phyloP scores from a whole-genome alignment of 179 eudicot species.

The Spinacia oleracea region DNA sequence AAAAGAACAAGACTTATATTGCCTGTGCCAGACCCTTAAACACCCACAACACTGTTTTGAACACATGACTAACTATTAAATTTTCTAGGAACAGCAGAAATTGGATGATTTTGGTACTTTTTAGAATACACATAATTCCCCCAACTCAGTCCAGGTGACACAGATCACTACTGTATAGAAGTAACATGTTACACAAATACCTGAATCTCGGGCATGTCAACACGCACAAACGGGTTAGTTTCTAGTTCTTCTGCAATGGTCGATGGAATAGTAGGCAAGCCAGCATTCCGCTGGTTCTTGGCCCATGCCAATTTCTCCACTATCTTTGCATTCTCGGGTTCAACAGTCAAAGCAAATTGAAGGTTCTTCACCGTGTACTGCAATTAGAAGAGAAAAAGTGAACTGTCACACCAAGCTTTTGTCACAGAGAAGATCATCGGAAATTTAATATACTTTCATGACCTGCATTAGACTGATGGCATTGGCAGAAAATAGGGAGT shows the following conservation, averaged over 20 bases:
- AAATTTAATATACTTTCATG: neutral
- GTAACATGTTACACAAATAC: conserved; percentile 31
- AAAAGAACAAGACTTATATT: neutral
- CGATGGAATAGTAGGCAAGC: conserved; percentile 87
- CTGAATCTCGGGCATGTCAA: conserved; percentile 75
- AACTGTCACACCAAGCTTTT: conserved; percentile 12
- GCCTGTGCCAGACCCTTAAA: neutral
- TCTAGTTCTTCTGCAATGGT: conserved; percentile 83
- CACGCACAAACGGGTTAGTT: conserved; percentile 90
- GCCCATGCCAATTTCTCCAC: conserved; percentile 75
- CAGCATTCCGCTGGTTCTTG: conserved; percentile 57
- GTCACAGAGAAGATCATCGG: neutral
- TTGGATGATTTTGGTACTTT: neutral
- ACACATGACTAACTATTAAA: neutral
- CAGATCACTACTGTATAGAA: neutral
- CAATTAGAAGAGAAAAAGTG: conserved; percentile 7
- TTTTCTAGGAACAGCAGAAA: neutral
- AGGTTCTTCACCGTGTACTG: conserved; percentile 94
- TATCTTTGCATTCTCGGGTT: conserved; percentile 70
- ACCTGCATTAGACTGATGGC: neutral
- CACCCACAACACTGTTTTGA: neutral
- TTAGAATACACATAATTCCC: neutral
- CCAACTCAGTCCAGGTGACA: neutral
- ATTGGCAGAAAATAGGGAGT: neutral
- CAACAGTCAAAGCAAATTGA: conserved; percentile 87